These are phyloP conservation scores for Suhomyces taliae DNA, from an alignment of 1,139 yeast genomes.

Conservation along the genomic window DNA sequence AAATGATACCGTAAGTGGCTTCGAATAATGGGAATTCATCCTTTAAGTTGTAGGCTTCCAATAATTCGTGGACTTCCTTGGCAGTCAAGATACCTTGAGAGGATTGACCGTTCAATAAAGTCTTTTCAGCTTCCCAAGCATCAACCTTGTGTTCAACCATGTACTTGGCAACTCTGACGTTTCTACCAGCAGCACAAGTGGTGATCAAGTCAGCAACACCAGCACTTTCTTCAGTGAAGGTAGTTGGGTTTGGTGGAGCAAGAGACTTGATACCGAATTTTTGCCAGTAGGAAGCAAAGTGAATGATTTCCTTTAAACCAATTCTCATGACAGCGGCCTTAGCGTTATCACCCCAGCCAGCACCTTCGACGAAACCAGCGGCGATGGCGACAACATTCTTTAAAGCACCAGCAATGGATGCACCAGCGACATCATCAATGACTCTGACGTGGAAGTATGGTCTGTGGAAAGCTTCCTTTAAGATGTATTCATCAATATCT, in stretches of 20 bases:
- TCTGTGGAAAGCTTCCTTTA: slow-evolving; percentile 85
- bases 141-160: slow-evolving; percentile 70
- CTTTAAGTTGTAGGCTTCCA: slow-evolving; percentile 56
- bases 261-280: slow-evolving; percentile 70
- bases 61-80: slow-evolving; percentile 84
- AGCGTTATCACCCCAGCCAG: slow-evolving; percentile 98
- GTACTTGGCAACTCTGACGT: slow-evolving; percentile 81
- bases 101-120: slow-evolving; percentile 84
- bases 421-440: slow-evolving; percentile 88
- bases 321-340: slow-evolving; percentile 95
- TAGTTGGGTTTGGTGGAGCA: slow-evolving; percentile 67
- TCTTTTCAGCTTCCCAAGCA: slow-evolving; percentile 80
- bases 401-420: slow-evolving; percentile 91
- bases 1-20: slow-evolving; percentile 80
- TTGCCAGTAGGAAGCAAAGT: slow-evolving; percentile 45
- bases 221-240: slow-evolving; percentile 88
- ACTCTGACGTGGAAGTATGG: slow-evolving; percentile 94
- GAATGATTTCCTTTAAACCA: slow-evolving; percentile 82
- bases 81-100: slow-evolving; percentile 93
- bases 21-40: slow-evolving; percentile 85
- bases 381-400: slow-evolving; percentile 92
- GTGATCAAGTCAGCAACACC: slow-evolving; percentile 98
- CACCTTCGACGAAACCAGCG: slow-evolving; percentile 93
- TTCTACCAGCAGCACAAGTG: slow-evolving; percentile 95
- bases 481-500: slow-evolving; percentile 68